Percentiles rank a stretch among this genome's conserved stretches.
Conservation (phyloP, 768 basidiomycete genomes). For the Trichaptum fuscoviolaceum region DNA sequence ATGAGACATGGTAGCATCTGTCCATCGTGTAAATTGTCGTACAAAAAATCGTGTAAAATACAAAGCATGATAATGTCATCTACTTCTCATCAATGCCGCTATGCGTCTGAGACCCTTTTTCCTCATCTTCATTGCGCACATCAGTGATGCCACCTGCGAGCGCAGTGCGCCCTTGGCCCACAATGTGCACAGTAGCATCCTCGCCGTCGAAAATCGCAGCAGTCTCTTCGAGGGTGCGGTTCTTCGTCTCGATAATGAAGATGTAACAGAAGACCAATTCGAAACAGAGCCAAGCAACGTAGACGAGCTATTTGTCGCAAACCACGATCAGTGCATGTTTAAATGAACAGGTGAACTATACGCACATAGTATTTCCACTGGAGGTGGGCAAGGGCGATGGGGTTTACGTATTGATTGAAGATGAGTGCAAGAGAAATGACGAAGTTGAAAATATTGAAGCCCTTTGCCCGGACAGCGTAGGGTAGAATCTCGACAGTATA, state of each 20-base stretch:
- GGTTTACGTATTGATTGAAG: conserved; percentile 38
- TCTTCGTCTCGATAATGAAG: conserved; percentile 22
- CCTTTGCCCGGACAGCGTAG: conserved; percentile 36
- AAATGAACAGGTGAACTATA: background rate
- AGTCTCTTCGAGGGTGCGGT: conserved; percentile 25
- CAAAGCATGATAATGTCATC: background rate
- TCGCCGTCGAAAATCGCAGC: conserved; percentile 26
- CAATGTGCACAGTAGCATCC: conserved; percentile 9
- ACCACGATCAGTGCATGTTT: background rate
- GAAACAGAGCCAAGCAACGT: conserved; percentile 20
- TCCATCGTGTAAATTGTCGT: background rate
- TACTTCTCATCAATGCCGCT: background rate
- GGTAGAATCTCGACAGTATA: conserved; percentile 41
- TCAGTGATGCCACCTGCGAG: background rate
- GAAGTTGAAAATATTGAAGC: conserved; percentile 34
- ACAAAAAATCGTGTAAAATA: background rate
- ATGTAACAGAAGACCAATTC: conserved; percentile 21
- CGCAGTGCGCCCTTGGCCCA: background rate
- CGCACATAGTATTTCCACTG: conserved; percentile 27
- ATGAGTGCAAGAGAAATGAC: conserved; percentile 32
- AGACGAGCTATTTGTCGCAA: conserved; percentile 14
- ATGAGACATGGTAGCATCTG: background rate
- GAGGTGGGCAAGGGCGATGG: conserved; percentile 27
- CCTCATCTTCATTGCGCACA: background rate
- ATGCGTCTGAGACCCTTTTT: background rate